A percentile compares a stretch with the other conserved stretches of the same genome.
Conservation (phyloP, 1,284 basidiomycete genomes). For the Thecaphora frezii region DNA sequence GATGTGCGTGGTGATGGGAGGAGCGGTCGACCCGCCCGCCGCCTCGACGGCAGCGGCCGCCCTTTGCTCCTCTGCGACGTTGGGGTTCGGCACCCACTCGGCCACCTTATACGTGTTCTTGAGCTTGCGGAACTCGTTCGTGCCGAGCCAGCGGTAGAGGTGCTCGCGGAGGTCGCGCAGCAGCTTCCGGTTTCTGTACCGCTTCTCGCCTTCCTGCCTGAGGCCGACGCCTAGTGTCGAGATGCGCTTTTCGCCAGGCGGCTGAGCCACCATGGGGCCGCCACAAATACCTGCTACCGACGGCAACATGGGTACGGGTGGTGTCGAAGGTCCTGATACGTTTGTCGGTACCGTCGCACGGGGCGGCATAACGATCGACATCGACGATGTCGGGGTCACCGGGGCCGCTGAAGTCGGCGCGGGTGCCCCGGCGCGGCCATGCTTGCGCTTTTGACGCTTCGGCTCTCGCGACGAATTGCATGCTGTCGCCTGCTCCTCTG, state of each 20-base stretch:
- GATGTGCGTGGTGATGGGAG: slow-evolving; percentile 36
- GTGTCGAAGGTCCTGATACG: slow-evolving; percentile 6
- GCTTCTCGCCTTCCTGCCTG: slow-evolving; percentile 38
- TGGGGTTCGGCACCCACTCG: slow-evolving; percentile 38
- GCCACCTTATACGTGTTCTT: slow-evolving; percentile 35
- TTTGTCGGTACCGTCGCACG: slow-evolving; percentile 3
- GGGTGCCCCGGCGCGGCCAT: slow-evolving; percentile 13
- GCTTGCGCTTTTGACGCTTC: slow-evolving; percentile 31
- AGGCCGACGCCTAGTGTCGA: slow-evolving; percentile 35
- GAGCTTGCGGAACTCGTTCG: slow-evolving; percentile 42
- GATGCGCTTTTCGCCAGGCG: slow-evolving; percentile 19
- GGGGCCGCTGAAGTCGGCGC: slow-evolving; percentile 5
- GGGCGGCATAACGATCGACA: neutral
- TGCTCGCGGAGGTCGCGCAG: slow-evolving; percentile 39
- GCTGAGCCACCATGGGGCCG: slow-evolving; percentile 5
- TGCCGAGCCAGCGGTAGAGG: slow-evolving; percentile 42
- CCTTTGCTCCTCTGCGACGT: slow-evolving; percentile 29
- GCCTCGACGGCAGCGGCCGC: slow-evolving; percentile 4
- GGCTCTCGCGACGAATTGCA: slow-evolving; percentile 13
- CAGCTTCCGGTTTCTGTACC: slow-evolving; percentile 43
- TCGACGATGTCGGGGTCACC: slow-evolving; percentile 2
- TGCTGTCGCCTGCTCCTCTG: too few species aligned
- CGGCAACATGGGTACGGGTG: neutral
- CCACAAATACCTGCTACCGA: slow-evolving; percentile 6
- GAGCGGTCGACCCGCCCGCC: slow-evolving; percentile 1